Evolutionary conservation across 331 rosid species (phyloP).

Genomic region (Acacia concinna): DNA sequence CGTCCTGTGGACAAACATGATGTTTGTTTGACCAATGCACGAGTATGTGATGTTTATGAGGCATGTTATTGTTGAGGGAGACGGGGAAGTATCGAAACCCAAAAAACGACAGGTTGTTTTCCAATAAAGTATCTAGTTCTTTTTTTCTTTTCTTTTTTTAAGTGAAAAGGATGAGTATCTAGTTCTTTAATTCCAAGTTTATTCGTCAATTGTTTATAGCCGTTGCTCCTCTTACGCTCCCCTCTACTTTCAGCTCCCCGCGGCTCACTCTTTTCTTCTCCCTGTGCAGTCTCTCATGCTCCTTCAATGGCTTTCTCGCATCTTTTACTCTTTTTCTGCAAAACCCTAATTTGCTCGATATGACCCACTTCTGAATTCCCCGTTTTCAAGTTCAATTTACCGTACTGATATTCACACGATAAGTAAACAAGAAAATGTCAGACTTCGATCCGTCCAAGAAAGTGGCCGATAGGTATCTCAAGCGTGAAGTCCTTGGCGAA

Average conservation of each 20-base stretch:
- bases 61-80: background rate
- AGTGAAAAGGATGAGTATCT: too few species aligned
- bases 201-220: background rate
- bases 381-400: background rate
- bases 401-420: background rate
- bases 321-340: background rate
- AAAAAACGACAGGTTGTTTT: background rate
- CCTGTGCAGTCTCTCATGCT: background rate
- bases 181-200: background rate
- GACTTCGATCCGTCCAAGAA: constrained; percentile 68
- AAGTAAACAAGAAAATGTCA: background rate
- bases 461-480: constrained; percentile 90
- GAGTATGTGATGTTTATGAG: background rate
- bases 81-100: background rate
- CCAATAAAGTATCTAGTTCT: background rate
- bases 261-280: background rate
- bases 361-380: background rate
- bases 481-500: constrained; percentile 90
- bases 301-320: background rate
- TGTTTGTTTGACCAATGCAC: background rate
- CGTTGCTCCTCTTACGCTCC: constrained; percentile 20
- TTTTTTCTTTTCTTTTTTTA: too few species aligned
- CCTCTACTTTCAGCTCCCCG: background rate
- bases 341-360: background rate
- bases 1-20: background rate